Evolutionary conservation across 306 rosid genomes (phyloP), one percentile per base, ranked within the genome.

Genomic region (Prunus padus): DNA sequence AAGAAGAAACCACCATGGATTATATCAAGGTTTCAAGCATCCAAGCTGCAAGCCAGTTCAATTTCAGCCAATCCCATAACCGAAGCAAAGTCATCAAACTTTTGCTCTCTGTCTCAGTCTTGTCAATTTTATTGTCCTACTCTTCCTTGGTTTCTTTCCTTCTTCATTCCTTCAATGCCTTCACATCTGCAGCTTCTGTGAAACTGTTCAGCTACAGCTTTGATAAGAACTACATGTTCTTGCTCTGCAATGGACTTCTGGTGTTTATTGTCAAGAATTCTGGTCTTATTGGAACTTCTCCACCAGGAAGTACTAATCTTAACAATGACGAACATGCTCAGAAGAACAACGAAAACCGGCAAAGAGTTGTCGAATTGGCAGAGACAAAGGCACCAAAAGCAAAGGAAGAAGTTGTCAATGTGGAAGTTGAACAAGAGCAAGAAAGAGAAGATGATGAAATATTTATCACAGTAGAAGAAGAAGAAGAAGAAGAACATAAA

Each of bases 221-320:
- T 40, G 86, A 63, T 61, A 93, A 91, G 76, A 85, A 75, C 77
- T 84, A 78, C 84, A 79, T 88, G 81, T 93, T 93, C 79, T 85
- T 89, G 63, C 70, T 93, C 52, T 87, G 89, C 77, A 93, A 93
- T 77, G 87, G 91, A 25, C 86, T 93, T 28, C 63, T 93, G 3
- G 84, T 40, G 56, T 75, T 82, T 22, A 78, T 91, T 49, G 84
- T 81, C 65, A 80, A 78, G 33, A 86, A 61, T 72, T 91, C 91
- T 52, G 84, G 79, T 49, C 82, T 79, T 11, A 65, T 80, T 16
- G 67, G 74, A 68, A 18, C 74, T 33, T 60, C 85, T 71, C 77
- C 82, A 23, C 33, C 76, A 33, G 67, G 65, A 22, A 44, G 19
- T 23, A 20, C 80, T 52, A n/a, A 37, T 40, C 62, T 65, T 25